Evolutionary conservation across 2,329 filamentous ascomycete genomes (phyloP).

Genomic region (Hypomyces perniciosus): DNA sequence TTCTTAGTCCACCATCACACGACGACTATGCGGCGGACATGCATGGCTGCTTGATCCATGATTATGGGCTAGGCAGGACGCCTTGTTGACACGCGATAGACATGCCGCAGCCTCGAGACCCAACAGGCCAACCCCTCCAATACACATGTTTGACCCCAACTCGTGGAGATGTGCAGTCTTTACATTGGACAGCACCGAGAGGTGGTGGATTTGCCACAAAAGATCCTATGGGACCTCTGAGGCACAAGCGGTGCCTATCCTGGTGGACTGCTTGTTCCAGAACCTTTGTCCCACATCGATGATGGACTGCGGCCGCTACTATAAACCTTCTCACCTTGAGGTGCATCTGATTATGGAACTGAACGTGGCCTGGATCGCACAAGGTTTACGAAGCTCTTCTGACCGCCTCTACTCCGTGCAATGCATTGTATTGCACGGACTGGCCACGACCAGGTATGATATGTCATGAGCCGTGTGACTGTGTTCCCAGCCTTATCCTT

Average conservation of each 20-base stretch:
- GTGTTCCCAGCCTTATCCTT: conserved; percentile 1
- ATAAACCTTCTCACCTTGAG: neutral
- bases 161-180: too few relatives aligned
- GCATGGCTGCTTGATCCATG: too few relatives aligned
- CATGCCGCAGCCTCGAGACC: too few relatives aligned
- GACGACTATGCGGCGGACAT: too few relatives aligned
- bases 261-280: neutral
- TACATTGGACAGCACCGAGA: too few relatives aligned
- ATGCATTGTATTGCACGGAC: neutral
- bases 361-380: conserved; percentile 9
- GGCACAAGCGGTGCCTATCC: neutral
- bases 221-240: too few relatives aligned
- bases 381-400: neutral
- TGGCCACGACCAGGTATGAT: neutral
- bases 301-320: neutral
- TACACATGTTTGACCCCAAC: too few relatives aligned
- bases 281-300: conserved; percentile 1
- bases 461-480: conserved; percentile 1
- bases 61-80: too few relatives aligned
- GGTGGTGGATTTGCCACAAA: too few relatives aligned
- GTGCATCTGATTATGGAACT: neutral
- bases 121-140: too few relatives aligned
- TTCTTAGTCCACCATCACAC: too few relatives aligned
- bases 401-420: conserved; percentile 8
- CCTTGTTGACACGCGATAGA: too few relatives aligned